Conservation (phyloP, 768 basidiomycete genomes). For the Amanita phalloides region DNA sequence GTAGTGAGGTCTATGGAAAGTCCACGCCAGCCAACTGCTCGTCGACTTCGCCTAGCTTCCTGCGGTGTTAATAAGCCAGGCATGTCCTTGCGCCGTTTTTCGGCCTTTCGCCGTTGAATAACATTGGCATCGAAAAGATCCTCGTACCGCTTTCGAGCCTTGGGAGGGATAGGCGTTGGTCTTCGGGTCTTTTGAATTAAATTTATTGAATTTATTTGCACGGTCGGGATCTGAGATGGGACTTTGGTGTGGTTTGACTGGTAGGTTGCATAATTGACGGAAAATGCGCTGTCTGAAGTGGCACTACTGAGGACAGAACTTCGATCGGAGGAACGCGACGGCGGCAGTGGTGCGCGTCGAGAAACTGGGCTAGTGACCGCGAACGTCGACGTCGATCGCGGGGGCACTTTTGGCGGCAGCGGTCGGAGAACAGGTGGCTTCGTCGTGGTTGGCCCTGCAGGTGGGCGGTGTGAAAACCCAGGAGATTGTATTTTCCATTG, state of each 20-base stretch:
- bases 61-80: slow-evolving; percentile 23
- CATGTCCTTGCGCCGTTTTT: slow-evolving; percentile 20
- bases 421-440: slow-evolving; percentile 21
- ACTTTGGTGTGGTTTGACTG: slow-evolving; percentile 5
- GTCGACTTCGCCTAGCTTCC: slow-evolving; percentile 32
- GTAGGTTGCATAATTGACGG: slow-evolving; percentile 10
- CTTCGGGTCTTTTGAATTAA: slow-evolving; percentile 26
- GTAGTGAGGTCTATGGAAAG: slow-evolving; percentile 59
- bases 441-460: slow-evolving; percentile 12
- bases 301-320: slow-evolving; percentile 49
- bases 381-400: slow-evolving; percentile 24
- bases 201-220: slow-evolving; percentile 7
- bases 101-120: slow-evolving; percentile 32
- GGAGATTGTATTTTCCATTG: slow-evolving; percentile 29
- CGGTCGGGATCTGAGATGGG: not conserved
- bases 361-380: slow-evolving; percentile 21
- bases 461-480: slow-evolving; percentile 36
- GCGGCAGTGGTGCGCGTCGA: slow-evolving; percentile 31
- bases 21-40: slow-evolving; percentile 68
- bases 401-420: slow-evolving; percentile 13
- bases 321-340: slow-evolving; percentile 47
- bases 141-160: slow-evolving; percentile 59
- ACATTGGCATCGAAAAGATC: slow-evolving; percentile 53
- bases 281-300: slow-evolving; percentile 24
- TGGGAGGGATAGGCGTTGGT: slow-evolving; percentile 56